These are phyloP conservation scores for Colletotrichum sojae DNA, from an alignment of 2,329 filamentous ascomycete species.

Conservation along the genomic window DNA sequence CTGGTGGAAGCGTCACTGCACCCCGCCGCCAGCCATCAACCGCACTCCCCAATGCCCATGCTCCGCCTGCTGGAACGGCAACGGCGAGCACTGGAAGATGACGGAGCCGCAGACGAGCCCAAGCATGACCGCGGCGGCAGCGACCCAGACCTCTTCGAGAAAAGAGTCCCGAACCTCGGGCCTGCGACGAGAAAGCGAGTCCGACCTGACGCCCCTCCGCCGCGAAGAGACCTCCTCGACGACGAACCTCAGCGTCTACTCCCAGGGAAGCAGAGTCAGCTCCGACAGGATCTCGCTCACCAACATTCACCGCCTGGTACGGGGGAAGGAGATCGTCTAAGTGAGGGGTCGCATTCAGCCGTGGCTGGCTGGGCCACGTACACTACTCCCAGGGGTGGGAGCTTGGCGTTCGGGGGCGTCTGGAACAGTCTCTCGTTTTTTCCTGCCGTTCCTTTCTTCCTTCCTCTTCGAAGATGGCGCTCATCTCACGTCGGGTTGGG, in stretches of 20 bases:
- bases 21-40: conserved; percentile 55
- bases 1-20: conserved; percentile 59
- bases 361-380: conserved; percentile 23
- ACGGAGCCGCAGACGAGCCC: conserved; percentile 11
- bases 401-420: conserved; percentile 28
- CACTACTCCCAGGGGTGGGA: conserved; percentile 13
- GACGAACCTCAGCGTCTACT: conserved; percentile 26
- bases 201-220: conserved; percentile 33
- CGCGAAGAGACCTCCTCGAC: conserved; percentile 31
- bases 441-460: neutral
- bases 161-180: conserved; percentile 23
- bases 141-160: neutral
- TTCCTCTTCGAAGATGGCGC: neutral
- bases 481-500: conserved; percentile 18
- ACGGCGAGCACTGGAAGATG: conserved; percentile 40
- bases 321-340: conserved; percentile 35
- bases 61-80: conserved; percentile 48
- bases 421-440: conserved; percentile 17
- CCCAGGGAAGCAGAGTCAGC: conserved; percentile 30
- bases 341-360: conserved; percentile 14
- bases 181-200: conserved; percentile 31
- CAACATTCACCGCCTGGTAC: conserved; percentile 26
- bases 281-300: conserved; percentile 27
- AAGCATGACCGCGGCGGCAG: neutral
- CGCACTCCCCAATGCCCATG: conserved; percentile 53